A percentile compares a stretch with the other conserved stretches of the same genome.
Conservation (phyloP, 2,329 filamentous ascomycete species). For the Gnomoniopsis sp. region DNA sequence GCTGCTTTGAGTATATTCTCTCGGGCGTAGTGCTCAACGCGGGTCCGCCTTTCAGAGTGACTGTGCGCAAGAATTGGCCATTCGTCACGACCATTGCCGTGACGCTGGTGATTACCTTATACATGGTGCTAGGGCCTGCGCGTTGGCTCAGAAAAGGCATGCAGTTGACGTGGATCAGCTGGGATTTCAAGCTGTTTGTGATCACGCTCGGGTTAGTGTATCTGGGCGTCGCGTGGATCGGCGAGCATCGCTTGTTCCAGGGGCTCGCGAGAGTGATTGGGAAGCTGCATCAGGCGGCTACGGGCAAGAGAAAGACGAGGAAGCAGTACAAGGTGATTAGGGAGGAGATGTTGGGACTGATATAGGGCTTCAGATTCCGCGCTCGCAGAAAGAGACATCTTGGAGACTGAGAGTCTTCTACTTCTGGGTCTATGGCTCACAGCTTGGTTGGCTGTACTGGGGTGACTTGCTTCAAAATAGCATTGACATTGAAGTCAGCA, state of each 20-base stretch:
- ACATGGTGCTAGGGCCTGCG: conserved; percentile 77
- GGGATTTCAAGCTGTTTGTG: conserved; percentile 70
- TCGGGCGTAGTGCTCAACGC: conserved; percentile 86
- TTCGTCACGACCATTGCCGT: conserved; percentile 75
- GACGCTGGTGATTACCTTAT: conserved; percentile 64
- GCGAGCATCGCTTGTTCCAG: conserved; percentile 70
- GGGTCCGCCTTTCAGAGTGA: conserved; percentile 84
- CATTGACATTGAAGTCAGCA: not conserved
- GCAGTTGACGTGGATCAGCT: conserved; percentile 77
- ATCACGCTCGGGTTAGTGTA: conserved; percentile 67
- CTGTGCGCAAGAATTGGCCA: conserved; percentile 76
- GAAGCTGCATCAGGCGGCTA: conserved; percentile 52
- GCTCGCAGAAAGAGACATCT: not conserved
- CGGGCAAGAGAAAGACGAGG: conserved; percentile 66
- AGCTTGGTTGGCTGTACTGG: not conserved
- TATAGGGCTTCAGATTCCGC: not conserved
- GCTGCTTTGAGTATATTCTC: conserved; percentile 92
- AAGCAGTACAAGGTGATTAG: conserved; percentile 84
- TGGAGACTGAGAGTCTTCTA: not conserved
- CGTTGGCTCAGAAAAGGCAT: conserved; percentile 69
- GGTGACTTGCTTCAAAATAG: not conserved
- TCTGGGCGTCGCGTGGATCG: conserved; percentile 65
- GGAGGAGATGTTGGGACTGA: conserved; percentile 57
- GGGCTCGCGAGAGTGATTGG: conserved; percentile 66
- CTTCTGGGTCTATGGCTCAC: not conserved